phyloP scores from a whole-genome alignment of 179 eudicot genomes.

The Nepenthes alata region DNA sequence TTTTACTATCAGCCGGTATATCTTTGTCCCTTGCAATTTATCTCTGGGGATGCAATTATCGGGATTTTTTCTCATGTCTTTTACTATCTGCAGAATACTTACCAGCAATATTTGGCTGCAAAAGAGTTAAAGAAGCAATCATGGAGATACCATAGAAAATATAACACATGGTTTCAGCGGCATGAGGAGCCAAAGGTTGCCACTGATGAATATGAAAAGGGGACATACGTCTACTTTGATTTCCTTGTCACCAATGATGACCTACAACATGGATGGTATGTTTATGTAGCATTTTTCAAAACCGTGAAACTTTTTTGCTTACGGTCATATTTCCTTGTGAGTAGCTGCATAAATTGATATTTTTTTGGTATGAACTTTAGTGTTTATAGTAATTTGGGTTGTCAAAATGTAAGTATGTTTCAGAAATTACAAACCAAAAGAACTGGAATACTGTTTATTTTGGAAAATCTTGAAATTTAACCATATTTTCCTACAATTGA shows the following conservation, averaged over 20 bases:
- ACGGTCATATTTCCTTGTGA: background rate
- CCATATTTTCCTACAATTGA: too few species aligned
- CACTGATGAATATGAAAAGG: slow-evolving; percentile 91
- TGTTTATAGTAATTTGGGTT: too few species aligned
- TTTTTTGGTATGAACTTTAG: too few species aligned
- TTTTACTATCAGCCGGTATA: slow-evolving; percentile 83
- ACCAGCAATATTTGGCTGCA: slow-evolving; percentile 93
- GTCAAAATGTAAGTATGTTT: too few species aligned
- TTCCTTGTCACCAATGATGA: slow-evolving; percentile 64
- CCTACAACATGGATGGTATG: slow-evolving; percentile 85
- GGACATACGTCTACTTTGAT: slow-evolving; percentile 94
- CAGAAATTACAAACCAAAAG: too few species aligned
- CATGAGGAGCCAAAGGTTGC: slow-evolving; percentile 92
- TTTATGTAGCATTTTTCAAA: background rate
- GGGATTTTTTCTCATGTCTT: background rate
- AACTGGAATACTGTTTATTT: too few species aligned
- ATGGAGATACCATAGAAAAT: slow-evolving; percentile 93
- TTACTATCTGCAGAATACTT: slow-evolving; percentile 57
- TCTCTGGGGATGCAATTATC: background rate
- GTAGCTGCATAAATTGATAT: too few species aligned
- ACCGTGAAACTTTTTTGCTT: background rate
- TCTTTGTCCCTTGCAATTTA: background rate
- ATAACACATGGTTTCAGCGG: slow-evolving; percentile 93
- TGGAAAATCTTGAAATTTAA: too few species aligned
- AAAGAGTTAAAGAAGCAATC: slow-evolving; percentile 93